Conservation (phyloP, 1,284 basidiomycete genomes). For the Butyriboletus appendiculatus region DNA sequence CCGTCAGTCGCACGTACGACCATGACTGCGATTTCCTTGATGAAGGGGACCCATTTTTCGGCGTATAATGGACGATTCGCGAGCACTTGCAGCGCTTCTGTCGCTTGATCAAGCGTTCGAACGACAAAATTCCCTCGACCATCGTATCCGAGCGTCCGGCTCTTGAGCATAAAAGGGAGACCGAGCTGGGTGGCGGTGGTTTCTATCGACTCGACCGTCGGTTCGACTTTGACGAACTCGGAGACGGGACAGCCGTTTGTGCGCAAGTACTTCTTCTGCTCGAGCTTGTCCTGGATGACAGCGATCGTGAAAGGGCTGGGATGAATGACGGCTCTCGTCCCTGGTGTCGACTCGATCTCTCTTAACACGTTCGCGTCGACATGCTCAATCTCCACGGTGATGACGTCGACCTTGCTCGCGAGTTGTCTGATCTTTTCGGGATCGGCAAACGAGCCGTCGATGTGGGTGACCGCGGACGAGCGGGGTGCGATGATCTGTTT, state of each 20-base stretch:
- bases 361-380: conserved; percentile 84
- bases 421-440: conserved; percentile 81
- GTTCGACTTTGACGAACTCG: conserved; percentile 66
- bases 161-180: conserved; percentile 96
- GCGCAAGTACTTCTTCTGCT: conserved; percentile 82
- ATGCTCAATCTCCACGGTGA: conserved; percentile 98
- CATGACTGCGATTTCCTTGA: conserved; percentile 95
- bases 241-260: conserved; percentile 69
- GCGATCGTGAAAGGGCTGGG: conserved; percentile 85
- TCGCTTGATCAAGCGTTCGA: conserved; percentile 52
- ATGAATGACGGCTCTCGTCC: conserved; percentile 64
- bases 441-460: conserved; percentile 91
- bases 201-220: conserved; percentile 56
- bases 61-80: conserved; percentile 80
- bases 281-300: conserved; percentile 94
- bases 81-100: conserved; percentile 68
- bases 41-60: conserved; percentile 92
- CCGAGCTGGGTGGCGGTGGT: conserved; percentile 62
- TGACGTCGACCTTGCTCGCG: conserved; percentile 80
- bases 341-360: conserved; percentile 51
- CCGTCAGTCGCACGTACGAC: conserved; percentile 84
- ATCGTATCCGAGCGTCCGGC: conserved; percentile 93
- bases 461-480: conserved; percentile 56
- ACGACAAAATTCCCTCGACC: conserved; percentile 93
- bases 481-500: conserved; percentile 82